Percentiles rank a stretch among this genome's conserved stretches.
Conservation (phyloP, 805 yeast species). For the Zygoascus flipseniorum region DNA sequence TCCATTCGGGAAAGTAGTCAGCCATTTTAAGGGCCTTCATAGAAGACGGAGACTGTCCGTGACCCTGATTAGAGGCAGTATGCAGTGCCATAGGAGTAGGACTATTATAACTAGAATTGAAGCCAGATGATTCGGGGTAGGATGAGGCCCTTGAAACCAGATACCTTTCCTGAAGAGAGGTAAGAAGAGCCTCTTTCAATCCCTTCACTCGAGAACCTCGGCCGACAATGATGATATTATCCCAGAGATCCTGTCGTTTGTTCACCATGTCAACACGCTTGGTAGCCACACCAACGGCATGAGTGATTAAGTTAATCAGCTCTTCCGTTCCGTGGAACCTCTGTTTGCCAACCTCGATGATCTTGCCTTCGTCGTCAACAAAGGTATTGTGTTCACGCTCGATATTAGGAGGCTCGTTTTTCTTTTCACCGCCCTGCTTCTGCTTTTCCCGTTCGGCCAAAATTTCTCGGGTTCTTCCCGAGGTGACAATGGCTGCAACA, state of each 20-base stretch:
- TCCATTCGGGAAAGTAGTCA: constrained; percentile 95
- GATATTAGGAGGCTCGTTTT: constrained; percentile 40
- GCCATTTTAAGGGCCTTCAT: constrained; percentile 65
- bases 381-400: constrained; percentile 71
- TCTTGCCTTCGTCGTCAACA: constrained; percentile 47
- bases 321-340: constrained; percentile 72
- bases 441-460: constrained; percentile 54
- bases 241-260: constrained; percentile 76
- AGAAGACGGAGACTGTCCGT: constrained; percentile 72
- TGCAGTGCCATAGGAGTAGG: constrained; percentile 5
- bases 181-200: constrained; percentile 58
- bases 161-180: constrained; percentile 48
- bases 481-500: constrained; percentile 81
- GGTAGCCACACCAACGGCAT: constrained; percentile 45
- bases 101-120: constrained; percentile 20
- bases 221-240: constrained; percentile 72
- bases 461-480: constrained; percentile 64
- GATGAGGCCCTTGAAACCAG: constrained; percentile 34
- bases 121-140: constrained; percentile 30
- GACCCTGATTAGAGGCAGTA: constrained; percentile 20
- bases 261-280: constrained; percentile 54
- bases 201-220: constrained; percentile 71
- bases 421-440: constrained; percentile 30
- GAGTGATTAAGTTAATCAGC: constrained; percentile 48
- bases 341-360: constrained; percentile 74